Evolutionary conservation across 1,139 yeast genomes (phyloP).

Genomic region (Suhomyces guaymorum): DNA sequence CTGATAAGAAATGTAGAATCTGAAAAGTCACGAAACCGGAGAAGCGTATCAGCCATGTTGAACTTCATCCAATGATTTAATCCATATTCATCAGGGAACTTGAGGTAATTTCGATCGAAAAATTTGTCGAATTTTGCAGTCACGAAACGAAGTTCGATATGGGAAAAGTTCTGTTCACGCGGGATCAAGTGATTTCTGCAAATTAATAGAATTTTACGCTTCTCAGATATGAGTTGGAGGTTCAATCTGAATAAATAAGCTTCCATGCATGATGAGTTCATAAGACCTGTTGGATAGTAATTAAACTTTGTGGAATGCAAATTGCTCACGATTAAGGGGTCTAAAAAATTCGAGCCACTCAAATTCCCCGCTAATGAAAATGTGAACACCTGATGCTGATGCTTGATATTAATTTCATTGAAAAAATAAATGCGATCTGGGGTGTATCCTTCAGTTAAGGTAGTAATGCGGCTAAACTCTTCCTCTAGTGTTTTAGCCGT

Average conservation of each 20-base stretch:
- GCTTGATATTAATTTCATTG: slow-evolving; percentile 19
- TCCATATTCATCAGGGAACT: slow-evolving; percentile 27
- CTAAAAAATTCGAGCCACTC: slow-evolving; percentile 14
- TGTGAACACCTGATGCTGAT: slow-evolving; percentile 13
- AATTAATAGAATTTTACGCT: slow-evolving; percentile 13
- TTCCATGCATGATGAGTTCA: slow-evolving; percentile 14
- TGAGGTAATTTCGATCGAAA: slow-evolving; percentile 13
- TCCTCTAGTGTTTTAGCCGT: slow-evolving; percentile 1
- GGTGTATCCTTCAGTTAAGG: slow-evolving; percentile 3
- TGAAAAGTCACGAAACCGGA: slow-evolving; percentile 4
- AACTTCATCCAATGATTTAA: slow-evolving; percentile 19
- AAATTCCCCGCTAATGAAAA: slow-evolving; percentile 17
- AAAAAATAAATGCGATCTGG: slow-evolving; percentile 16
- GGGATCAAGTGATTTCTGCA: slow-evolving; percentile 13
- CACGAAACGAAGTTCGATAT: slow-evolving; percentile 22
- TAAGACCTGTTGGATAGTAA: slow-evolving; percentile 16
- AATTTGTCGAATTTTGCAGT: slow-evolving; percentile 19
- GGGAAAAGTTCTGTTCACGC: slow-evolving; percentile 17
- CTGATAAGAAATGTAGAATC: slow-evolving; percentile 9
- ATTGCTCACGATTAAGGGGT: slow-evolving; percentile 17
- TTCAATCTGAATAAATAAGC: slow-evolving; percentile 13
- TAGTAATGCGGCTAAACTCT: slow-evolving; percentile 9
- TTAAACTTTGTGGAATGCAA: slow-evolving; percentile 11
- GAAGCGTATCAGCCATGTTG: slow-evolving; percentile 9
- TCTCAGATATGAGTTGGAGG: slow-evolving; percentile 4